A percentile compares a stretch with the other conserved stretches of the same genome.
Evolutionary conservation across 2,329 filamentous ascomycete genomes (phyloP).

Genomic region (Aspergillus vadensis): DNA sequence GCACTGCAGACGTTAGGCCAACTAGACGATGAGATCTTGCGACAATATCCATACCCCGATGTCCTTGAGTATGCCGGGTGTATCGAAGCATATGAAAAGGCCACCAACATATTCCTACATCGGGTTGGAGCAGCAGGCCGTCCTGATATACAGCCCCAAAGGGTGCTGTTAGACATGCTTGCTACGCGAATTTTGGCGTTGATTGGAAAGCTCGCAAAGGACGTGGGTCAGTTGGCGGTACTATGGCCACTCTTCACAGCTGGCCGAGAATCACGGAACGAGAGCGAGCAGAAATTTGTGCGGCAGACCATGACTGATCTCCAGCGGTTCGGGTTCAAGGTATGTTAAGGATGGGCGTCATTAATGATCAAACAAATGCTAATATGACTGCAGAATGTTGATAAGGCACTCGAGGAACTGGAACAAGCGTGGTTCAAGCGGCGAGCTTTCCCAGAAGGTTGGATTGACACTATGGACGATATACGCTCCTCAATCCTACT

Average conservation of each 20-base stretch:
- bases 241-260: conserved; percentile 40
- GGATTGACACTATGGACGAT: conserved; percentile 36
- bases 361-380: neutral
- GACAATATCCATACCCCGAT: conserved; percentile 31
- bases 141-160: conserved; percentile 29
- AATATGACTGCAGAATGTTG: conserved; percentile 28
- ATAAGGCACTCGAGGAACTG: conserved; percentile 33
- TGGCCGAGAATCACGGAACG: conserved; percentile 34
- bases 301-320: conserved; percentile 34
- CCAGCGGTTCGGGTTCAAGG: conserved; percentile 34
- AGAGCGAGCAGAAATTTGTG: conserved; percentile 32
- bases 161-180: conserved; percentile 30
- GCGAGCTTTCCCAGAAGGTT: conserved; percentile 35
- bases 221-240: conserved; percentile 36
- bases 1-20: conserved; percentile 30
- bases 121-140: conserved; percentile 35
- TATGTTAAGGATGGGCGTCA: neutral
- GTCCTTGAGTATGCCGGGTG: conserved; percentile 39
- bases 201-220: conserved; percentile 34
- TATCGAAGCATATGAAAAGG: conserved; percentile 42
- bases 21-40: conserved; percentile 32
- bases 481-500: conserved; percentile 37
- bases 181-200: conserved; percentile 34
- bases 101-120: conserved; percentile 38
- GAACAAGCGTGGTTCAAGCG: conserved; percentile 36